These are phyloP conservation scores for Melanopsichium pennsylvanicum DNA, from an alignment of 1,284 basidiomycete genomes.

Conservation along the genomic window DNA sequence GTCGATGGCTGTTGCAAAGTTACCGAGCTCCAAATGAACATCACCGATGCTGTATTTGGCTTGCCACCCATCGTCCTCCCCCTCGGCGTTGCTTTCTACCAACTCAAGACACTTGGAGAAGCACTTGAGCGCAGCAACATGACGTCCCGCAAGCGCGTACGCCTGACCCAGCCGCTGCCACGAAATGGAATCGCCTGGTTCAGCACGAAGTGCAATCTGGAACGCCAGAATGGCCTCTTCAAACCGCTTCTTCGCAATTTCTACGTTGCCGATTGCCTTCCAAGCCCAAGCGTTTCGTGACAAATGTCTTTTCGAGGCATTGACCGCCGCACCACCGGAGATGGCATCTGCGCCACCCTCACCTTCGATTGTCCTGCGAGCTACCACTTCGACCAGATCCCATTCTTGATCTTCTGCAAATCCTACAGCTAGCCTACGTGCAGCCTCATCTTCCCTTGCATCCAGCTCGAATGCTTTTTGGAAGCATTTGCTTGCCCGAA, in stretches of 20 bases:
- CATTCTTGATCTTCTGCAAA: slow-evolving; percentile 94
- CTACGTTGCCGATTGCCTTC: slow-evolving; percentile 94
- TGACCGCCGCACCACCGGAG: slow-evolving; percentile 17
- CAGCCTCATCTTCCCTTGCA: slow-evolving; percentile 84
- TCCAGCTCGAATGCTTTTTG: slow-evolving; percentile 98
- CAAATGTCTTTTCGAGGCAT: slow-evolving; percentile 40
- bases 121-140: slow-evolving; percentile 88
- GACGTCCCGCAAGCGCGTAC: slow-evolving; percentile 85
- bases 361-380: slow-evolving; percentile 87
- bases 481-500: slow-evolving; percentile 91
- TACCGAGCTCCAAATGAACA: slow-evolving; percentile 81
- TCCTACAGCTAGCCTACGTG: slow-evolving; percentile 80
- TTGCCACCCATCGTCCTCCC: slow-evolving; percentile 75
- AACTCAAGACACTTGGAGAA: slow-evolving; percentile 75
- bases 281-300: slow-evolving; percentile 93
- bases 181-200: slow-evolving; percentile 77
- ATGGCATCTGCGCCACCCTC: slow-evolving; percentile 59
- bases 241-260: slow-evolving; percentile 79
- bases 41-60: slow-evolving; percentile 84
- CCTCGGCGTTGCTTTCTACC: slow-evolving; percentile 5
- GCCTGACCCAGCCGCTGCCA: slow-evolving; percentile 94
- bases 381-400: slow-evolving; percentile 93
- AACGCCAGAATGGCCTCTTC: slow-evolving; percentile 82
- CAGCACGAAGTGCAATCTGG: slow-evolving; percentile 84
- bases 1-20: slow-evolving; percentile 77